Percentiles rank a stretch among this genome's conserved stretches.
Conservation (phyloP, 1,284 basidiomycete species). For the Polyporus tsugae region DNA sequence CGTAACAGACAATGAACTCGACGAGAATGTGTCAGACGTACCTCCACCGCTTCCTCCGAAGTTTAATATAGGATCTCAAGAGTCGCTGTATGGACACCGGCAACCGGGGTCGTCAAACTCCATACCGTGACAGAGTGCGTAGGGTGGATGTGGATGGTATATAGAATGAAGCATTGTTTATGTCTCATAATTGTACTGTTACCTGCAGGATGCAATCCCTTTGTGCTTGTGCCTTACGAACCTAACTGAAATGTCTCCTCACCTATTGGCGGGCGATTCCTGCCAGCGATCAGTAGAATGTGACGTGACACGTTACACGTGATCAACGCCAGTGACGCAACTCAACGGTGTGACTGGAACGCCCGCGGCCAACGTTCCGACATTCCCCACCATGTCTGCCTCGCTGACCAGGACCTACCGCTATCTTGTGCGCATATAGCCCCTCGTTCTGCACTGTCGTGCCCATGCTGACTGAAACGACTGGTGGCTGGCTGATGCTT, state of each 20-base stretch:
- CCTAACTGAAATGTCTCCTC: neutral
- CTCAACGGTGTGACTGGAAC: neutral
- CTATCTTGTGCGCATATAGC: slow-evolving; percentile 51
- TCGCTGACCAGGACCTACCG: slow-evolving; percentile 57
- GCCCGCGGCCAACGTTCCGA: slow-evolving; percentile 13
- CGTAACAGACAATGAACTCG: neutral
- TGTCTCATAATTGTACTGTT: no score
- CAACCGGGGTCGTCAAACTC: slow-evolving; percentile 12
- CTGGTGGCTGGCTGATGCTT: neutral
- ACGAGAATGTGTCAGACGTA: neutral
- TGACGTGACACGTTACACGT: neutral
- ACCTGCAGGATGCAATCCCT: no score
- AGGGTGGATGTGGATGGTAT: neutral
- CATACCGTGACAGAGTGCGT: no score
- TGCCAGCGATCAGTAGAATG: slow-evolving; percentile 1
- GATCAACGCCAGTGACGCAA: neutral
- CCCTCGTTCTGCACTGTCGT: neutral
- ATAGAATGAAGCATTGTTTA: neutral
- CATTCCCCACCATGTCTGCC: slow-evolving; percentile 50
- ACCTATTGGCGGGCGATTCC: neutral
- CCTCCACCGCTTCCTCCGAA: slow-evolving; percentile 2
- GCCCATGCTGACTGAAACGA: neutral
- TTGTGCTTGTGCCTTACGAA: neutral
- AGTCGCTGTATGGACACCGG: neutral
- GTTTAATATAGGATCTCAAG: slow-evolving; percentile 11